Conservation (phyloP, 1,284 basidiomycete species). For the Anthracocystis setariae region DNA sequence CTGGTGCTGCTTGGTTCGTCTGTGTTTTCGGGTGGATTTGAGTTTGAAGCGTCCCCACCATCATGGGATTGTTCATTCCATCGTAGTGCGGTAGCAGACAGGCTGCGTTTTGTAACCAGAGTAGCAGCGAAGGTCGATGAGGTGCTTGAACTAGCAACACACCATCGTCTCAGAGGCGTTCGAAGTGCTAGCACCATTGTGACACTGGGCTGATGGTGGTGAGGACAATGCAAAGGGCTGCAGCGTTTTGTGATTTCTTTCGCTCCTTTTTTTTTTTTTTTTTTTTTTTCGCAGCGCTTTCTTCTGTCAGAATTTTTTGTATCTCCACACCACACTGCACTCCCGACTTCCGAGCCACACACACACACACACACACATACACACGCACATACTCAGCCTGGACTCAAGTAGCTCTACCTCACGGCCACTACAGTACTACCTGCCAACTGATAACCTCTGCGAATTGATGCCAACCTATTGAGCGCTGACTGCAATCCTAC, state of each 20-base stretch:
- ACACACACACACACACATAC: neutral
- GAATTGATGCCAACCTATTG: too few relatives aligned
- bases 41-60: conserved; percentile 8
- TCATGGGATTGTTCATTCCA: conserved; percentile 15
- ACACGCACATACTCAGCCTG: too few relatives aligned
- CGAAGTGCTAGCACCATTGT: too few relatives aligned
- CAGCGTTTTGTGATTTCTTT: neutral
- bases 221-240: neutral
- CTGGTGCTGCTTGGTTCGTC: neutral
- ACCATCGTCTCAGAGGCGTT: conserved; percentile 1
- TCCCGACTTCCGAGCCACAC: conserved; percentile 9
- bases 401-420: too few relatives aligned
- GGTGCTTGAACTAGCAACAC: neutral
- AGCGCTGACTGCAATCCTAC: too few relatives aligned
- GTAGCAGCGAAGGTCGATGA: neutral
- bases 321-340: conserved; percentile 4
- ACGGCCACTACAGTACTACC: too few relatives aligned
- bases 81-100: conserved; percentile 20
- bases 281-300: neutral
- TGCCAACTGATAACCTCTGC: too few relatives aligned
- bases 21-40: neutral
- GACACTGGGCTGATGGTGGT: conserved; percentile 3
- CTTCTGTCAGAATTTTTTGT: neutral
- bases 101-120: conserved; percentile 4
- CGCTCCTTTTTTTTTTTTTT: too few relatives aligned